Conservation (phyloP, 768 basidiomycete species). For the Tricholomella constricta region DNA sequence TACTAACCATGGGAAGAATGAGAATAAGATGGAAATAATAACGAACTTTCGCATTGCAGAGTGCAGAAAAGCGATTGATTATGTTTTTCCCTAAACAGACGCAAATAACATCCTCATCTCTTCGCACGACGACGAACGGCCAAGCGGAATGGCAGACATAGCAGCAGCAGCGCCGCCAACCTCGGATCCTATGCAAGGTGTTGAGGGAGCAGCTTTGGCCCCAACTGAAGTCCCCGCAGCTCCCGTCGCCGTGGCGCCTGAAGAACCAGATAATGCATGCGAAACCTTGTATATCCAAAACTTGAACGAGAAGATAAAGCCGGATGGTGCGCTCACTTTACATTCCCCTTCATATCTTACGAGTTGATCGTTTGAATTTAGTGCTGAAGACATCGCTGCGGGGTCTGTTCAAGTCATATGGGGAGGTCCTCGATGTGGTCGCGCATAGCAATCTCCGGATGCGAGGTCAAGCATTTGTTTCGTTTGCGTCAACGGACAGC, state of each 20-base stretch:
- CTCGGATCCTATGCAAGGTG: conserved; percentile 34
- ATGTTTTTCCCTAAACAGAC: conserved; percentile 14
- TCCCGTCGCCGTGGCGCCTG: conserved; percentile 17
- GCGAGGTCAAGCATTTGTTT: conserved; percentile 98
- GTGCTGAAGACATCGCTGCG: conserved; percentile 88
- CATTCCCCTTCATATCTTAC: neutral
- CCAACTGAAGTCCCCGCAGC: conserved; percentile 9
- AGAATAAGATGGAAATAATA: too few species aligned
- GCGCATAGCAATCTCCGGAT: conserved; percentile 94
- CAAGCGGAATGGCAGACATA: conserved; percentile 29
- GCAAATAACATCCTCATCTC: conserved; percentile 14
- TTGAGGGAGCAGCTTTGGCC: conserved; percentile 20
- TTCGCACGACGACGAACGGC: neutral
- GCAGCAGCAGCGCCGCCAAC: conserved; percentile 28
- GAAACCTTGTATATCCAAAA: conserved; percentile 97
- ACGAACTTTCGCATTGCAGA: too few species aligned
- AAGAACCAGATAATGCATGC: conserved; percentile 52
- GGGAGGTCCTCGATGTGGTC: conserved; percentile 92
- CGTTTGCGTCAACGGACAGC: conserved; percentile 79
- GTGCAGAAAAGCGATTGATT: too few species aligned
- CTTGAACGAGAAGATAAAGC: conserved; percentile 91
- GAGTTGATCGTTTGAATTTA: conserved; percentile 27
- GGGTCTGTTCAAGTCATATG: conserved; percentile 91
- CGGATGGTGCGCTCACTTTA: conserved; percentile 51
- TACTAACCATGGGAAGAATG: too few species aligned